Conservation (phyloP, 139 green algal genomes). For the Coelastrella sp. region DNA sequence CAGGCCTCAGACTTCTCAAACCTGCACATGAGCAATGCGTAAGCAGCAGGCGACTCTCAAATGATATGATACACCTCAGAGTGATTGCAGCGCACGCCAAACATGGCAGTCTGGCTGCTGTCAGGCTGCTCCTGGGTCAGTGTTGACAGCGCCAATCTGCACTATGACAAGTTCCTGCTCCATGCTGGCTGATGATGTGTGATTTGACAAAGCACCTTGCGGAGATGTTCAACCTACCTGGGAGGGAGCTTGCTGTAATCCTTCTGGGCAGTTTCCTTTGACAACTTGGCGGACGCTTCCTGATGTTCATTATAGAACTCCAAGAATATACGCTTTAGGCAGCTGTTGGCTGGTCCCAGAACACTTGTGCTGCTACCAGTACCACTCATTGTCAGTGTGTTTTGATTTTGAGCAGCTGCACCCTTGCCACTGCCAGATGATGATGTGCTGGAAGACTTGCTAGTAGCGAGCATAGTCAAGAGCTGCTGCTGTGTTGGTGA, state of each 20-base stretch:
- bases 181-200: neutral
- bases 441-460: neutral
- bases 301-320: slow-evolving; percentile 26
- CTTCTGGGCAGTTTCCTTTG: neutral
- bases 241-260: slow-evolving; percentile 11
- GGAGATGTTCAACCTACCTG: neutral
- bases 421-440: neutral
- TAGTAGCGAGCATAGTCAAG: neutral
- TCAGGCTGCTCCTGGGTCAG: neutral
- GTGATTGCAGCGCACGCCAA: neutral
- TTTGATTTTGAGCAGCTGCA: neutral
- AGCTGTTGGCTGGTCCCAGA: neutral
- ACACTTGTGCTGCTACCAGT: neutral
- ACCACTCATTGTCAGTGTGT: neutral
- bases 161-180: neutral
- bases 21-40: slow-evolving; percentile 21
- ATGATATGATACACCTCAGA: neutral
- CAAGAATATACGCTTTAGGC: slow-evolving; percentile 25
- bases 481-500: slow-evolving; percentile 16
- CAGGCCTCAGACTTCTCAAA: slow-evolving; percentile 28
- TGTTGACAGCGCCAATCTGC: neutral
- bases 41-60: neutral
- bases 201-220: neutral
- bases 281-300: neutral
- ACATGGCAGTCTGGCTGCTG: neutral